Evolutionary conservation across 2,329 filamentous ascomycete genomes (phyloP).

Genomic region (Phaeosphaeriaceae sp.): DNA sequence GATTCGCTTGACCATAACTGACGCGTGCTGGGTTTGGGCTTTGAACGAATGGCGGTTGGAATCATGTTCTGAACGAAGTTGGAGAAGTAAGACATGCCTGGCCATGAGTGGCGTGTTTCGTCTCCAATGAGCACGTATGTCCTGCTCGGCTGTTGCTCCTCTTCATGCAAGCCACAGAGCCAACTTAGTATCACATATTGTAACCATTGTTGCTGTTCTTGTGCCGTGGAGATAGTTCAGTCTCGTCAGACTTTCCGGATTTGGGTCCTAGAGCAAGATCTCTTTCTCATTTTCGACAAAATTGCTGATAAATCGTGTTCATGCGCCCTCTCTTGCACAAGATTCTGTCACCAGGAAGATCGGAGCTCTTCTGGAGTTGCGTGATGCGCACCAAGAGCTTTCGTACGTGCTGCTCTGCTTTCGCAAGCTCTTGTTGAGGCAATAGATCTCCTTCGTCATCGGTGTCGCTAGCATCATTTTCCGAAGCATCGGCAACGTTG

Average conservation of each 20-base stretch:
- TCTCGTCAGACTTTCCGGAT: background rate
- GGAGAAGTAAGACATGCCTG: constrained; percentile 45
- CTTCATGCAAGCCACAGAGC: too few relatives aligned
- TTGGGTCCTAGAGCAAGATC: constrained; percentile 8
- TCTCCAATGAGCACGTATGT: too few relatives aligned
- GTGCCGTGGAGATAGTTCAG: too few relatives aligned
- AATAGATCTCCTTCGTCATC: constrained; percentile 28
- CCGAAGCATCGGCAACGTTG: constrained; percentile 24
- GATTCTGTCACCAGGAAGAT: constrained; percentile 1
- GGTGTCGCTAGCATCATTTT: constrained; percentile 25
- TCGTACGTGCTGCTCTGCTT: constrained; percentile 31
- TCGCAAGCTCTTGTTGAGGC: constrained; percentile 27
- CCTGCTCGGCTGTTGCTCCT: too few relatives aligned
- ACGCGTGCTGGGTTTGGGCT: constrained; percentile 25
- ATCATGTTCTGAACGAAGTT: constrained; percentile 59
- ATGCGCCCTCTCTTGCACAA: constrained; percentile 19
- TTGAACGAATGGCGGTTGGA: constrained; percentile 42
- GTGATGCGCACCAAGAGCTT: constrained; percentile 28
- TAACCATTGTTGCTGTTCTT: too few relatives aligned
- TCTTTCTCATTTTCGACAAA: constrained; percentile 32
- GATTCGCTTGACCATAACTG: constrained; percentile 7
- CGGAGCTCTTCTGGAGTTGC: constrained; percentile 22
- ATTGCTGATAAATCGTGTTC: constrained; percentile 32
- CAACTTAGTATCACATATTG: too few relatives aligned
- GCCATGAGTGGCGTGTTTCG: too few relatives aligned